These are phyloP conservation scores for Cercospora janseana DNA, from an alignment of 2,329 filamentous ascomycete species.

Conservation along the genomic window DNA sequence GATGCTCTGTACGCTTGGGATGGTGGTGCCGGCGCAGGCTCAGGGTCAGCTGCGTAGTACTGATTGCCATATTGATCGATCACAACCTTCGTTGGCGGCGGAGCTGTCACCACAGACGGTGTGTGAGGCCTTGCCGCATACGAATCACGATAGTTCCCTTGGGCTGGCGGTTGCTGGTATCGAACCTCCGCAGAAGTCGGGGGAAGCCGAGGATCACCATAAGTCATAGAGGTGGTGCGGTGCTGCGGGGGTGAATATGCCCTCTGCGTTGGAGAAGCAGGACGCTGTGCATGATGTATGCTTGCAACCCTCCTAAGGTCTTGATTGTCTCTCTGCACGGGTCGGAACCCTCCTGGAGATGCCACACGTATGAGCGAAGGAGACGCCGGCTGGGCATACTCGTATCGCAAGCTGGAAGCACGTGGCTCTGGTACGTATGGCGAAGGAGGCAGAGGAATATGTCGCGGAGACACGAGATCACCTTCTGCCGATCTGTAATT, in stretches of 20 bases:
- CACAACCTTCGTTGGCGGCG: constrained; percentile 59
- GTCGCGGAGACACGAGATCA: constrained; percentile 42
- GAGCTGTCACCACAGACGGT: constrained; percentile 47
- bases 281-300: constrained; percentile 47
- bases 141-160: constrained; percentile 34
- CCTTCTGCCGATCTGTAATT: constrained; percentile 39
- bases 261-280: constrained; percentile 43
- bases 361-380: constrained; percentile 42
- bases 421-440: constrained; percentile 45
- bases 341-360: constrained; percentile 38
- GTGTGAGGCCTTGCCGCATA: constrained; percentile 41
- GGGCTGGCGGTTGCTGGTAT: constrained; percentile 38
- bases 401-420: constrained; percentile 44
- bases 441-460: constrained; percentile 40
- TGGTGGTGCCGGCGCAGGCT: constrained; percentile 30
- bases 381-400: constrained; percentile 41
- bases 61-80: constrained; percentile 81
- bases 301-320: constrained; percentile 50
- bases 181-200: constrained; percentile 25
- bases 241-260: constrained; percentile 43
- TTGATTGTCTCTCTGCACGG: constrained; percentile 45
- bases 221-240: constrained; percentile 45
- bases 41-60: constrained; percentile 61
- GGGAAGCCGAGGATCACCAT: constrained; percentile 41
- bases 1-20: constrained; percentile 50